phyloP scores from a whole-genome alignment of 129 eudicot species.

The Lactuca saligna region DNA sequence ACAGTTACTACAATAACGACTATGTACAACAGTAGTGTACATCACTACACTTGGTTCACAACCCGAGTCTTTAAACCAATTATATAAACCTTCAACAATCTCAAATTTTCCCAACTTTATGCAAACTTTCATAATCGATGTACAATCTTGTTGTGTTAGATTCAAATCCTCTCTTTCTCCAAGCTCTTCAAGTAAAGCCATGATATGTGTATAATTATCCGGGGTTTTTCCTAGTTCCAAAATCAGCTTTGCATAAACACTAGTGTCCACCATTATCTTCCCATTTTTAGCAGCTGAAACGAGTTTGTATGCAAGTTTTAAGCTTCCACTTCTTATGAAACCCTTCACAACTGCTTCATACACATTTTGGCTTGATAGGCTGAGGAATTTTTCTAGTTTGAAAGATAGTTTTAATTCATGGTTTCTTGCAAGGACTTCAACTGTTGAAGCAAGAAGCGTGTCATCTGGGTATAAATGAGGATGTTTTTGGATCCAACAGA shows the following conservation, averaged over 20 bases:
- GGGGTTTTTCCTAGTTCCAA: slow-evolving; percentile 69
- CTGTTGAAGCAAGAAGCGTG: slow-evolving; percentile 72
- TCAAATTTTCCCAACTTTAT: slow-evolving; percentile 62
- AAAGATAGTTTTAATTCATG: slow-evolving; percentile 60
- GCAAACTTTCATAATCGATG: slow-evolving; percentile 75
- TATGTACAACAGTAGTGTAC: slow-evolving; percentile 74
- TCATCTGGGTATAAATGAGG: slow-evolving; percentile 84
- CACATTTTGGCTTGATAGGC: slow-evolving; percentile 52
- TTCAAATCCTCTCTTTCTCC: slow-evolving; percentile 62
- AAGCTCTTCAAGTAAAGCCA: slow-evolving; percentile 67
- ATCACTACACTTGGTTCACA: slow-evolving; percentile 63
- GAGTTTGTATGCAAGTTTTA: slow-evolving; percentile 69
- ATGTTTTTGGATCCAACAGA: slow-evolving; percentile 82
- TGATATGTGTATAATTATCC: slow-evolving; percentile 44
- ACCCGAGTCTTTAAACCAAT: slow-evolving; percentile 65
- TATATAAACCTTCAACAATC: slow-evolving; percentile 61
- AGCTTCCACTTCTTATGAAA: slow-evolving; percentile 66
- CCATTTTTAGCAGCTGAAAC: slow-evolving; percentile 52
- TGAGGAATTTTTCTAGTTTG: slow-evolving; percentile 50
- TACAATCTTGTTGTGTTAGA: slow-evolving; percentile 67
- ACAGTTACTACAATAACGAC: slow-evolving; percentile 46
- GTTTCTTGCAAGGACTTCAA: slow-evolving; percentile 70
- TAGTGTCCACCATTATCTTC: slow-evolving; percentile 52
- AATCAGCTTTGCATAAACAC: slow-evolving; percentile 73
- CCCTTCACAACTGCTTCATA: slow-evolving; percentile 80